phyloP scores from a whole-genome alignment of 169 alveolate genomes.

The Plasmodium relictum region DNA sequence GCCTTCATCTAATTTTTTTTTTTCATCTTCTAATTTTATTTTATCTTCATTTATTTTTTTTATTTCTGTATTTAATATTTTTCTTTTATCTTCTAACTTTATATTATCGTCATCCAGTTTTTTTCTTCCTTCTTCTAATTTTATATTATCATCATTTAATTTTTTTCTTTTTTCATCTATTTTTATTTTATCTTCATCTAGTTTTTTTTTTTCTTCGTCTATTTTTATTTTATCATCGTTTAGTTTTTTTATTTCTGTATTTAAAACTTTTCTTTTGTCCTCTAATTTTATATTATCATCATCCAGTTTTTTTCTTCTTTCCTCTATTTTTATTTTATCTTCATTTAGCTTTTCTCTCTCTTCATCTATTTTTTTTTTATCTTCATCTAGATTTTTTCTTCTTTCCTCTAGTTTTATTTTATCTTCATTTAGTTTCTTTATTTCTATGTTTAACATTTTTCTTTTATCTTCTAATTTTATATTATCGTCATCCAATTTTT shows the following conservation, averaged over 20 bases:
- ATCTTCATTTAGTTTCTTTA: conserved; percentile 19
- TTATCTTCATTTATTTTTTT: conserved; percentile 13
- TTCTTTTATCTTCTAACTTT: conserved; percentile 38
- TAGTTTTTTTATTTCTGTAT: too few relatives aligned
- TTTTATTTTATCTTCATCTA: too few relatives aligned
- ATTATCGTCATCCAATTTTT: conserved; percentile 30
- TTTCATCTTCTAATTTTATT: not conserved
- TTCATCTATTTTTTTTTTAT: conserved; percentile 5
- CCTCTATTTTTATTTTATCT: not conserved
- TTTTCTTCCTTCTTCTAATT: conserved; percentile 18
- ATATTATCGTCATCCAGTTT: conserved; percentile 30
- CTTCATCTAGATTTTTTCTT: not conserved
- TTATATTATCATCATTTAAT: conserved; percentile 21
- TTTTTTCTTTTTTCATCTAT: too few relatives aligned
- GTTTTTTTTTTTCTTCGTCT: too few relatives aligned
- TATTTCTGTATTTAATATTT: not conserved
- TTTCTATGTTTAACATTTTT: not conserved
- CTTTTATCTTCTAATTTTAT: conserved; percentile 30
- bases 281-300: not conserved
- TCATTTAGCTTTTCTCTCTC: conserved; percentile 15
- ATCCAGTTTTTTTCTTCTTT: not conserved
- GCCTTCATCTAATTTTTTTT: not conserved
- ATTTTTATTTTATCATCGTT: too few relatives aligned
- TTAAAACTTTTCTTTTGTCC: too few relatives aligned
- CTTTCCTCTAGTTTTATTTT: not conserved